Evolutionary conservation across 306 rosid species (phyloP).

Genomic region (Begonia fuchsioides): DNA sequence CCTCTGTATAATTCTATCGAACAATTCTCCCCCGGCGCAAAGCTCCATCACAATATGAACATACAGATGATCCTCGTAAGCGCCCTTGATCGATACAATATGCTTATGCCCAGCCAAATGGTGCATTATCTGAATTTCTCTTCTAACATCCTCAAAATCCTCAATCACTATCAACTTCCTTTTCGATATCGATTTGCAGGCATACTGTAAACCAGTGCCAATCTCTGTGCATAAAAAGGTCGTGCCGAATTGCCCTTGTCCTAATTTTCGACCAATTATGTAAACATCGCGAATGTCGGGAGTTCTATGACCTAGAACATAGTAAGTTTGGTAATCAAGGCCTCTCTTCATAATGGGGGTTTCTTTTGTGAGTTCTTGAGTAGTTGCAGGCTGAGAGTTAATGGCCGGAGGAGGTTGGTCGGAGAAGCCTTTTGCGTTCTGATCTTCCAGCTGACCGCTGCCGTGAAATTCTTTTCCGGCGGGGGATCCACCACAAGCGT

Average conservation of each 20-base stretch:
- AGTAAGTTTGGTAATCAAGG: conserved; percentile 39
- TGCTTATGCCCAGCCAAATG: conserved; percentile 65
- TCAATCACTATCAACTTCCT: conserved; percentile 59
- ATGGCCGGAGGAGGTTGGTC: too few relatives aligned
- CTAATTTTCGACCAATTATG: conserved; percentile 50
- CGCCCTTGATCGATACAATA: conserved; percentile 64
- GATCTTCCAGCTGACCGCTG: conserved; percentile 35
- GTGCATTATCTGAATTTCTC: conserved; percentile 75
- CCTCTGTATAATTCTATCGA: conserved; percentile 62
- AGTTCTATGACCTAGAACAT: conserved; percentile 62
- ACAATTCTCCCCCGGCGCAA: conserved; percentile 65
- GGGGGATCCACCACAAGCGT: conserved; percentile 79
- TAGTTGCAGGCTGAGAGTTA: too few relatives aligned
- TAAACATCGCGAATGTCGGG: conserved; percentile 59
- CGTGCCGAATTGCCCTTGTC: conserved; percentile 69
- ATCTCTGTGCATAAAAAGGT: conserved; percentile 49
- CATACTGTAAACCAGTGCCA: conserved; percentile 40
- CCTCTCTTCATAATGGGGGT: conserved; percentile 40
- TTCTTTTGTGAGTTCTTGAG: conserved; percentile 15
- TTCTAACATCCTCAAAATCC: conserved; percentile 54
- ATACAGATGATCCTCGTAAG: conserved; percentile 54
- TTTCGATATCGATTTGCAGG: conserved; percentile 66
- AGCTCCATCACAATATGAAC: conserved; percentile 78
- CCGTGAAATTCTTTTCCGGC: conserved; percentile 49
- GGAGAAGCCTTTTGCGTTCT: too few relatives aligned